A percentile compares a stretch with the other conserved stretches of the same genome.
Evolutionary conservation across 1,139 yeast genomes (phyloP).

Genomic region (Pichia inconspicua): DNA sequence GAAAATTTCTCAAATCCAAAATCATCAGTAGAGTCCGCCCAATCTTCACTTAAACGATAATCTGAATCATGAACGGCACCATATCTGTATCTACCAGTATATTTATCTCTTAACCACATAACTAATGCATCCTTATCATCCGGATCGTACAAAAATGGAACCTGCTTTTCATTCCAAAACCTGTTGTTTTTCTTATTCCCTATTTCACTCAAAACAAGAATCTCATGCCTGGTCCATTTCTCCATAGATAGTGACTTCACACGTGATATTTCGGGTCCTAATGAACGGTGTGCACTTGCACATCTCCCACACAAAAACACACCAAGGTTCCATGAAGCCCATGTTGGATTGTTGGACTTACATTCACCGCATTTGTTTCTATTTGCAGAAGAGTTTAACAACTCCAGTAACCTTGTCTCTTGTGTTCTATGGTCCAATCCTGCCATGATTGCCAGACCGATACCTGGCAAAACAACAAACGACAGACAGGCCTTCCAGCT

Average conservation of each 20-base stretch:
- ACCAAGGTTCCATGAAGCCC: slow-evolving; percentile 47
- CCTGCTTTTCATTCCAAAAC: slow-evolving; percentile 54
- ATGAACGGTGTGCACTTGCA: slow-evolving; percentile 68
- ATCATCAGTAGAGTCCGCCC: slow-evolving; percentile 15
- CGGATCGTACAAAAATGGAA: slow-evolving; percentile 65
- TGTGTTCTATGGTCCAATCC: slow-evolving; percentile 12
- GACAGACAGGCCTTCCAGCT: no score
- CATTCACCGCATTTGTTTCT: slow-evolving; percentile 71
- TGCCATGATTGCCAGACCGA: neutral
- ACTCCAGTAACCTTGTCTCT: slow-evolving; percentile 26
- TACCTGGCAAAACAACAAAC: no score
- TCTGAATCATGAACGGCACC: slow-evolving; percentile 26
- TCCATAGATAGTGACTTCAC: slow-evolving; percentile 81
- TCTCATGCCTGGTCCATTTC: slow-evolving; percentile 58
- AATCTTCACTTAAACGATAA: slow-evolving; percentile 19
- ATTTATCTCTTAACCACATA: slow-evolving; percentile 47
- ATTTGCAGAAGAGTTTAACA: slow-evolving; percentile 36
- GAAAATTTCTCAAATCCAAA: slow-evolving; percentile 13
- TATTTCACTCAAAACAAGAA: slow-evolving; percentile 49
- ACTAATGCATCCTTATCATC: slow-evolving; percentile 54
- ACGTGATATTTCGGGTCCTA: slow-evolving; percentile 66
- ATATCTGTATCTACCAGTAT: slow-evolving; percentile 41
- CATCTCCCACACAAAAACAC: slow-evolving; percentile 71
- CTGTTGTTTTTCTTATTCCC: slow-evolving; percentile 60
- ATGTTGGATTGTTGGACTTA: slow-evolving; percentile 52